These are phyloP conservation scores for Corylus heterophylla DNA, from an alignment of 306 rosid species.

Conservation along the genomic window DNA sequence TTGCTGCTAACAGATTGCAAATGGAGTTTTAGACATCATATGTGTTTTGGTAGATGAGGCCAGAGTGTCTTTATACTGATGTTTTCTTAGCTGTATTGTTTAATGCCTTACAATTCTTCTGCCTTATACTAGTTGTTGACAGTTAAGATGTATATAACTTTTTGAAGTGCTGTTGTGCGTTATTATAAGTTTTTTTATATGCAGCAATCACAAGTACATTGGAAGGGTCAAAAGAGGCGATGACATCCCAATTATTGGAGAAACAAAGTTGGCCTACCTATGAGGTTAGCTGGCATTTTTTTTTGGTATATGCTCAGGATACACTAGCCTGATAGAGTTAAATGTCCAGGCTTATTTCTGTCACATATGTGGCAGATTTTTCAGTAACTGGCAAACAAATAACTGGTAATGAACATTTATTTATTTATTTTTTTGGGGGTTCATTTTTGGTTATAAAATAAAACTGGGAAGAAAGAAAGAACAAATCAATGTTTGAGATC, in stretches of 20 bases:
- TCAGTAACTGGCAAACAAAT: not conserved
- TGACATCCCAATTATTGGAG: slow-evolving; percentile 49
- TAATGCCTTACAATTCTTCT: slow-evolving; percentile 5
- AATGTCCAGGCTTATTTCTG: slow-evolving; percentile 17
- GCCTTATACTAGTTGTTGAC: slow-evolving; percentile 15
- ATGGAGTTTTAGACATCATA: not conserved
- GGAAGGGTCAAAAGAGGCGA: slow-evolving; percentile 50
- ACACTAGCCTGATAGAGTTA: not conserved
- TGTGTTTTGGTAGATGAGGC: slow-evolving; percentile 3
- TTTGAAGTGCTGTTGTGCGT: slow-evolving; percentile 10
- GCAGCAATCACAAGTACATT: slow-evolving; percentile 54
- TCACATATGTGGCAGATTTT: not conserved
- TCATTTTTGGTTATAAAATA: not conserved
- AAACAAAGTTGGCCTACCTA: slow-evolving; percentile 45
- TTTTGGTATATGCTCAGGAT: not conserved
- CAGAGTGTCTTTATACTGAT: not conserved
- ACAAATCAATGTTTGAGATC: too few species aligned
- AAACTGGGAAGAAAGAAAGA: not conserved
- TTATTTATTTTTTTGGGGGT: not conserved
- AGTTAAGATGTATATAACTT: slow-evolving; percentile 22
- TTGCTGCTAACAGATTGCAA: not conserved
- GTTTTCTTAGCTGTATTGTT: not conserved
- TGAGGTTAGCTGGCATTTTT: slow-evolving; percentile 56
- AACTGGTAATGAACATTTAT: not conserved
- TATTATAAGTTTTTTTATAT: slow-evolving; percentile 22